These are phyloP conservation scores for Phytophthora tubulina DNA, from an alignment of 352 stramenopile species.

Conservation along the genomic window DNA sequence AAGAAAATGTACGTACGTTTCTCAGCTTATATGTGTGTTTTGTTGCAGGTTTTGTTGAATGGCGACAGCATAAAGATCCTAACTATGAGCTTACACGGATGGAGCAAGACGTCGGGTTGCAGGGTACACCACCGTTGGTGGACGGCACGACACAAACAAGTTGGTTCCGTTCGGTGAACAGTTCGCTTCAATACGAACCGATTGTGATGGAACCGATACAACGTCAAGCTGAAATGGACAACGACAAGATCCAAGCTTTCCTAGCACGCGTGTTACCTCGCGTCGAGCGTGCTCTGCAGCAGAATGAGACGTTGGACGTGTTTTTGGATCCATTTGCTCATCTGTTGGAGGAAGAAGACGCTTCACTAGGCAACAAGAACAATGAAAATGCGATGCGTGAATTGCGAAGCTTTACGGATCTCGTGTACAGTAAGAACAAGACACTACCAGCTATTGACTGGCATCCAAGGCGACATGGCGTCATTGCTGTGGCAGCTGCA, in stretches of 20 bases:
- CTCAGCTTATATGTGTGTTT: constrained; percentile 4
- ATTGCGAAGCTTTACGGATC: constrained; percentile 93
- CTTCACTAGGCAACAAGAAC: constrained; percentile 69
- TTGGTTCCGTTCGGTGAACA: constrained; percentile 89
- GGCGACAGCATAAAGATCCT: constrained; percentile 84
- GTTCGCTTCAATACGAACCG: constrained; percentile 81
- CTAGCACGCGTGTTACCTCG: constrained; percentile 68
- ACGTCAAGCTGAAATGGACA: constrained; percentile 70
- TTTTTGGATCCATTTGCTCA: constrained; percentile 84
- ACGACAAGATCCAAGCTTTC: constrained; percentile 74
- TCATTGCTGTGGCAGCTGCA: constrained; percentile 88
- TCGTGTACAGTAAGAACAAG: constrained; percentile 96
- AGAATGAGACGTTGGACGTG: constrained; percentile 89
- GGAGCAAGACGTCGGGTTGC: constrained; percentile 82
- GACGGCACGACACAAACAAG: constrained; percentile 80
- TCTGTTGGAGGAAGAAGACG: constrained; percentile 74
- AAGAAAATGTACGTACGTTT: constrained; percentile 59
- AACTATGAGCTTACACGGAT: constrained; percentile 84
- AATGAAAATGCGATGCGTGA: constrained; percentile 93
- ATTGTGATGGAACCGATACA: constrained; percentile 58
- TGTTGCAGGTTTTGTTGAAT: constrained; percentile 81
- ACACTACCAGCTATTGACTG: constrained; percentile 90
- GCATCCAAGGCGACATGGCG: constrained; percentile 90
- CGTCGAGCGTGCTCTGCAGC: constrained; percentile 81
- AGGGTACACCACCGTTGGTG: constrained; percentile 75